Conservation (phyloP, 2,329 filamentous ascomycete species). For the Sporothrix globosa region DNA sequence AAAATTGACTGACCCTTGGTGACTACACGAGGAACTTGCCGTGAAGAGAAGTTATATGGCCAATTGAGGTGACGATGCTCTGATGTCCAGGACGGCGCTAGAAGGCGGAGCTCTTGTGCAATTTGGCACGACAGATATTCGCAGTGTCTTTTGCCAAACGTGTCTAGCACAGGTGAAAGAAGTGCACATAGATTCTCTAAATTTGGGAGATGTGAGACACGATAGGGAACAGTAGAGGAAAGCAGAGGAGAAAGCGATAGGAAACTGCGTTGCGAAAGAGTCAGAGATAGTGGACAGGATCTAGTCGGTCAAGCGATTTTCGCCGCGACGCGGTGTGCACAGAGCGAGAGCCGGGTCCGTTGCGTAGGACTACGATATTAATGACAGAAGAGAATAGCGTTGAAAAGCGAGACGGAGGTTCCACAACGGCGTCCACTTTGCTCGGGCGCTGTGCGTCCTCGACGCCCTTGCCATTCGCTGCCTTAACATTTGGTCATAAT, state of each 20-base stretch:
- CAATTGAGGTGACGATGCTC: neutral
- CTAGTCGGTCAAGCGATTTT: neutral
- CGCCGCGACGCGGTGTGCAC: neutral
- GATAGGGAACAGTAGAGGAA: neutral
- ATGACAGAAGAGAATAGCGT: conserved; percentile 5
- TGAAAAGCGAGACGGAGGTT: neutral
- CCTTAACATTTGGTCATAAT: neutral
- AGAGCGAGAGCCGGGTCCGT: neutral
- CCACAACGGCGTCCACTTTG: neutral
- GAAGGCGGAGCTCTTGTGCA: neutral
- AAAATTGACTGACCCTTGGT: neutral
- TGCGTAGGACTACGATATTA: neutral
- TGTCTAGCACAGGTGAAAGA: neutral
- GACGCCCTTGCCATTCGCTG: neutral
- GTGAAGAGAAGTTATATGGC: neutral
- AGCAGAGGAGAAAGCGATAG: neutral
- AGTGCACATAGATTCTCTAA: neutral
- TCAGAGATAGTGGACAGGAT: conserved; percentile 17
- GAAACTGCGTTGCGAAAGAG: neutral
- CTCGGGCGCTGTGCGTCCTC: neutral
- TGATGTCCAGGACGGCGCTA: neutral
- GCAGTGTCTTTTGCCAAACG: neutral
- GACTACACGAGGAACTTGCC: neutral
- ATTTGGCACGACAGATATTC: conserved; percentile 14
- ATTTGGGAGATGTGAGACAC: too few species aligned